A percentile compares a stretch with the other conserved stretches of the same genome.
phyloP scores from a whole-genome alignment of 768 basidiomycete genomes.

The Hypholoma sublateritium region DNA sequence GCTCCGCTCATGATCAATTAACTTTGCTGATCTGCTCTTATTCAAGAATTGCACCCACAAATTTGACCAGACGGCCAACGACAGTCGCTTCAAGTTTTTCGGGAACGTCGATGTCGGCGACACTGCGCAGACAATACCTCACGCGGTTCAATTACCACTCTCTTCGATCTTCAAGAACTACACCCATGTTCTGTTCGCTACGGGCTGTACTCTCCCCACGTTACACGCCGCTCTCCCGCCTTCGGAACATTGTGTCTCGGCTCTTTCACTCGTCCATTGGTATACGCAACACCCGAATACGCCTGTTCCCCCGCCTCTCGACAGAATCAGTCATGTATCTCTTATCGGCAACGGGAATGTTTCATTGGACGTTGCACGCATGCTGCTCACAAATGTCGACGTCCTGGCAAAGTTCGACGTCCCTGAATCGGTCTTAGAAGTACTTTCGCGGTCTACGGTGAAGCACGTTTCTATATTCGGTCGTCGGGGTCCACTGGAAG shows the following conservation, averaged over 20 bases:
- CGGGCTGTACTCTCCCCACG: conserved; percentile 74
- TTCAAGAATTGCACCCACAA: conserved; percentile 92
- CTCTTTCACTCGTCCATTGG: conserved; percentile 90
- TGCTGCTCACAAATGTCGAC: conserved; percentile 73
- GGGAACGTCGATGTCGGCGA: conserved; percentile 78
- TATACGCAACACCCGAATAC: conserved; percentile 89
- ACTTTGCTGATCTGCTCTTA: conserved; percentile 1
- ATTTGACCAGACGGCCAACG: conserved; percentile 80
- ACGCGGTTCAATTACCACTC: conserved; percentile 60
- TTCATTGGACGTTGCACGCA: conserved; percentile 87
- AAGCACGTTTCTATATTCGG: conserved; percentile 82
- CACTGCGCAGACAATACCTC: conserved; percentile 35
- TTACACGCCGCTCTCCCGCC: conserved; percentile 55
- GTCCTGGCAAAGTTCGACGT: conserved; percentile 74
- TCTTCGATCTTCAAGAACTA: conserved; percentile 67
- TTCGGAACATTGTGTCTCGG: conserved; percentile 57
- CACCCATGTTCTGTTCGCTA: conserved; percentile 83
- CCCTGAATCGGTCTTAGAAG: conserved; percentile 68
- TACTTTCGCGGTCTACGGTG: conserved; percentile 61
- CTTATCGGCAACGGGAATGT: conserved; percentile 96
- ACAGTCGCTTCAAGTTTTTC: conserved; percentile 84
- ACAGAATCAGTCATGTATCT: conserved; percentile 68
- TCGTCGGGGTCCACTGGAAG: conserved; percentile 84
- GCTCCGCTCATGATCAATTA: neutral
- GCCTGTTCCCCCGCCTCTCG: conserved; percentile 59